Conservation (phyloP, 2,329 filamentous ascomycete species). For the Cercospora janseana region DNA sequence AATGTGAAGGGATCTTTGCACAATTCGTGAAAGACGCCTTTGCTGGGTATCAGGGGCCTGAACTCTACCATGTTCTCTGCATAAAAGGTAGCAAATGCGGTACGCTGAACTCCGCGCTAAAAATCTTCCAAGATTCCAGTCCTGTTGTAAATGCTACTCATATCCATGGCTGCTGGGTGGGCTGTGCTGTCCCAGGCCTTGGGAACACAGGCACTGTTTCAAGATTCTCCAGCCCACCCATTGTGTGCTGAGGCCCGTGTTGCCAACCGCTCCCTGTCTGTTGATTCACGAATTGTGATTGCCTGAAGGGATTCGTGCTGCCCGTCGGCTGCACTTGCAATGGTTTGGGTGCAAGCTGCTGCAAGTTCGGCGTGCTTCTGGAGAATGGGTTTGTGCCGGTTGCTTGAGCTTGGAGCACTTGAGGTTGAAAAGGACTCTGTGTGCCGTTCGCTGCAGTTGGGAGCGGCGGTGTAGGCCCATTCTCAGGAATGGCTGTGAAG, state of each 20-base stretch:
- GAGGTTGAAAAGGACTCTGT: slow-evolving; percentile 36
- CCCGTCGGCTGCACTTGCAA: slow-evolving; percentile 77
- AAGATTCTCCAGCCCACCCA: slow-evolving; percentile 74
- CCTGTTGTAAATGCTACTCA: not conserved
- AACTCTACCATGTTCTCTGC: not conserved
- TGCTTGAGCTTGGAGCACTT: slow-evolving; percentile 55
- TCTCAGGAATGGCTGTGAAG: slow-evolving; percentile 30
- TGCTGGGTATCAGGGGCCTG: slow-evolving; percentile 8
- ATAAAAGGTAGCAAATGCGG: slow-evolving; percentile 7
- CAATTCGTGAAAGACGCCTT: slow-evolving; percentile 1
- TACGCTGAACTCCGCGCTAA: slow-evolving; percentile 15
- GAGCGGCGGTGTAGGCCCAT: slow-evolving; percentile 22
- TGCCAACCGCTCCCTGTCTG: slow-evolving; percentile 88
- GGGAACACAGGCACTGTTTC: slow-evolving; percentile 84
- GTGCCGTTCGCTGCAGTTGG: slow-evolving; percentile 22
- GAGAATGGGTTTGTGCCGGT: slow-evolving; percentile 73
- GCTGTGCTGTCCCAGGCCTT: slow-evolving; percentile 60
- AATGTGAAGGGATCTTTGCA: not conserved
- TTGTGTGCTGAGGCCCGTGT: slow-evolving; percentile 67
- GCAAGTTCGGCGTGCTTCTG: slow-evolving; percentile 48
- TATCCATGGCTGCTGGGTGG: slow-evolving; percentile 17
- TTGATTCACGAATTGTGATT: slow-evolving; percentile 86
- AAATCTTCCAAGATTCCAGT: not conserved
- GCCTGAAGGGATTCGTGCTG: slow-evolving; percentile 90
- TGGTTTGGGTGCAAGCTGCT: slow-evolving; percentile 40